A percentile compares a stretch with the other conserved stretches of the same genome.
These are phyloP conservation scores for Hymenoscyphus repandus DNA, from an alignment of 2,329 filamentous ascomycete species.

Conservation along the genomic window DNA sequence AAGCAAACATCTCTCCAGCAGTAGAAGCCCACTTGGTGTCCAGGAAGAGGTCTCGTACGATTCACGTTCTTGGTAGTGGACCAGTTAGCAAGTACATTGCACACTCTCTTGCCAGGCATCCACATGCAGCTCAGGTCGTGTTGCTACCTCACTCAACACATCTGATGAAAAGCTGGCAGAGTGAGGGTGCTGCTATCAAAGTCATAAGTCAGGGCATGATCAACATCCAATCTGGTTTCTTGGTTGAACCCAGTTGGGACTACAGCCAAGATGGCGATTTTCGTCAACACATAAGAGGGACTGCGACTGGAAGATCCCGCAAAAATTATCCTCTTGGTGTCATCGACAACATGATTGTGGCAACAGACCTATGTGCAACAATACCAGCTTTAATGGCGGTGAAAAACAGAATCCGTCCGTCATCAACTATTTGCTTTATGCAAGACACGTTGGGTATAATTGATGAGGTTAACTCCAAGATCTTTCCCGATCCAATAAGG, in stretches of 20 bases:
- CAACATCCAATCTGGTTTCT: conserved; percentile 31
- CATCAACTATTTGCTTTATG: conserved; percentile 70
- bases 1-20: no score
- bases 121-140: conserved; percentile 57
- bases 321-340: conserved; percentile 13
- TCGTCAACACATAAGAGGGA: no score
- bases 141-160: conserved; percentile 52
- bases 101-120: conserved; percentile 54
- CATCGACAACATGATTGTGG: conserved; percentile 69
- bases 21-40: no score
- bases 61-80: conserved; percentile 61
- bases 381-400: conserved; percentile 53
- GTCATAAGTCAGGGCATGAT: conserved; percentile 40
- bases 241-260: conserved; percentile 23
- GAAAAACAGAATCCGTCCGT: conserved; percentile 58
- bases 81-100: conserved; percentile 61
- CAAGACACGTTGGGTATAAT: conserved; percentile 79
- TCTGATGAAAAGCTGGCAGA: conserved; percentile 41
- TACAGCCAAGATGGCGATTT: no score
- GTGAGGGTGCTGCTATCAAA: conserved; percentile 39
- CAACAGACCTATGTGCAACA: conserved; percentile 56
- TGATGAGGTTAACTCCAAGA: conserved; percentile 65
- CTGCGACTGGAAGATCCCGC: neutral
- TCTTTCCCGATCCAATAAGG: conserved; percentile 61
- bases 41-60: conserved; percentile 29